These are phyloP conservation scores for Nothophaeocryptopus gaeumannii DNA, from an alignment of 2,329 filamentous ascomycete species.

Conservation along the genomic window DNA sequence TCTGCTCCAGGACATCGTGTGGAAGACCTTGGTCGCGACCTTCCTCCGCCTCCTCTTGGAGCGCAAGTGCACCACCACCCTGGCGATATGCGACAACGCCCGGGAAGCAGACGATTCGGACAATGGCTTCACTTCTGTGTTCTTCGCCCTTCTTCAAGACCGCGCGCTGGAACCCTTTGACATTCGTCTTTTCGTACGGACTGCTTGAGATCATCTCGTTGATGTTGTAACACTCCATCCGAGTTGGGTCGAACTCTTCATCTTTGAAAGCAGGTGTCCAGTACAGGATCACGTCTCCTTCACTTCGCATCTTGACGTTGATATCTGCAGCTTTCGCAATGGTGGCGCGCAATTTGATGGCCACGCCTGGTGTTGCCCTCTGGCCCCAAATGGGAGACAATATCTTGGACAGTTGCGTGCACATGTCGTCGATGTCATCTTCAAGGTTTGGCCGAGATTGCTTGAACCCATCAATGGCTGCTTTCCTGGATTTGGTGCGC, in stretches of 20 bases:
- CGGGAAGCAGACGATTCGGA: slow-evolving; percentile 29
- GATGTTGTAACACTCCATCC: slow-evolving; percentile 32
- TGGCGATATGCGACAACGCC: slow-evolving; percentile 30
- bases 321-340: slow-evolving; percentile 23
- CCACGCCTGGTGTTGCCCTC: too few species aligned
- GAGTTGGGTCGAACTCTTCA: slow-evolving; percentile 29
- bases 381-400: slow-evolving; percentile 17
- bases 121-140: slow-evolving; percentile 27
- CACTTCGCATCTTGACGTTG: slow-evolving; percentile 24
- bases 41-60: slow-evolving; percentile 20
- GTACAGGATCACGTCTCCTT: slow-evolving; percentile 29
- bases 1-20: slow-evolving; percentile 1
- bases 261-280: slow-evolving; percentile 35
- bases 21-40: slow-evolving; percentile 8
- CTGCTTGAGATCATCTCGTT: slow-evolving; percentile 23
- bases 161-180: slow-evolving; percentile 18
- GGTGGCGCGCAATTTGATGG: slow-evolving; percentile 14
- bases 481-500: slow-evolving; percentile 26
- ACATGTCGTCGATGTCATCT: neutral
- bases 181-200: slow-evolving; percentile 23
- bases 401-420: slow-evolving; percentile 16
- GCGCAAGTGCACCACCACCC: slow-evolving; percentile 26
- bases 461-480: slow-evolving; percentile 5
- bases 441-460: neutral
- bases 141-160: slow-evolving; percentile 17